Percentiles rank a stretch among this genome's conserved stretches.
These are phyloP conservation scores for Camellia sinensis DNA, from an alignment of 148 eudicot genomes.

Conservation along the genomic window DNA sequence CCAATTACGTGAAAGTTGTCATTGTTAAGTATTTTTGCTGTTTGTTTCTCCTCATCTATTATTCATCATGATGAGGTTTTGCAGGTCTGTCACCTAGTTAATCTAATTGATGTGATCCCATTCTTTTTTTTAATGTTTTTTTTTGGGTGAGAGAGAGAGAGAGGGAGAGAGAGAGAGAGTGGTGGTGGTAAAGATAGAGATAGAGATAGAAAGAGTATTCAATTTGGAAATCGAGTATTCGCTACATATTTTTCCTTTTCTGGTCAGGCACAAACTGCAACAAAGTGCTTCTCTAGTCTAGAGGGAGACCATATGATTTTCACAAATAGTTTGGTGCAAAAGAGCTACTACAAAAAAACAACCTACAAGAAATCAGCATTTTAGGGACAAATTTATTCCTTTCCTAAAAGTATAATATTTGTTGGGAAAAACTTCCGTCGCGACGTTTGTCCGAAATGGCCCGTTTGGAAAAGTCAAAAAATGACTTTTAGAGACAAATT, in stretches of 20 bases:
- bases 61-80: background rate
- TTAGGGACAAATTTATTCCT: too few relatives aligned
- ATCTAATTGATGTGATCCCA: background rate
- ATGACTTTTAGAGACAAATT: too few relatives aligned
- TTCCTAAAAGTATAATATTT: too few relatives aligned
- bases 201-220: background rate
- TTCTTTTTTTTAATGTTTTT: background rate
- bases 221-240: background rate
- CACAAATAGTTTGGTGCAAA: background rate
- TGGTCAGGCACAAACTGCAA: slow-evolving; percentile 62
- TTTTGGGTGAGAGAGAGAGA: slow-evolving; percentile 2
- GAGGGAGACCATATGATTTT: slow-evolving; percentile 90
- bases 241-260: slow-evolving; percentile 8
- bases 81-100: background rate
- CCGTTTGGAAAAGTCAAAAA: too few relatives aligned
- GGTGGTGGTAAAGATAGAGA: background rate
- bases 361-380: too few relatives aligned
- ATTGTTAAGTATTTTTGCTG: background rate
- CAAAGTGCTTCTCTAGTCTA: slow-evolving; percentile 64
- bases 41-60: background rate
- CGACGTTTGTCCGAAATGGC: too few relatives aligned
- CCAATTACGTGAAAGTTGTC: background rate
- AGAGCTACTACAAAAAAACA: background rate
- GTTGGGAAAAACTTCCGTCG: too few relatives aligned
- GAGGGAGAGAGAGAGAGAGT: background rate